Conservation (phyloP, 2,329 filamentous ascomycete species). For the Sordariomycetes sp. region DNA sequence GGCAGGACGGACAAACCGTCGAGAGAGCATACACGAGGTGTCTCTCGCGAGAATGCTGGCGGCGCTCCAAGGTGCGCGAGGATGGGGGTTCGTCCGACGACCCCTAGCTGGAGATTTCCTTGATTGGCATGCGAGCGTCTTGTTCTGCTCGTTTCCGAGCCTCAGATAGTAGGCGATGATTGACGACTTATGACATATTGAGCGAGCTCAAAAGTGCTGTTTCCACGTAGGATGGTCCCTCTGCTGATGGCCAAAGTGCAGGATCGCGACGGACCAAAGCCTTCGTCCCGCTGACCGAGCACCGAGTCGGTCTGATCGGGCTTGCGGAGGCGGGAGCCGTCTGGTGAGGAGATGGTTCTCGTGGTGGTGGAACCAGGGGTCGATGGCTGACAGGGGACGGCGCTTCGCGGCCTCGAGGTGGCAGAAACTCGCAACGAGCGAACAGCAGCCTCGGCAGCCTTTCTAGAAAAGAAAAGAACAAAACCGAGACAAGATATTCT, state of each 20-base stretch:
- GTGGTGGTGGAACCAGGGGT: no score
- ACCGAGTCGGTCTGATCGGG: no score
- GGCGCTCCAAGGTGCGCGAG: no score
- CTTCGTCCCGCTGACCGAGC: no score
- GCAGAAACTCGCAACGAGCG: no score
- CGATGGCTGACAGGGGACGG: no score
- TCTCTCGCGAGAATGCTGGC: background rate
- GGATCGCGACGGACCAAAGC: background rate
- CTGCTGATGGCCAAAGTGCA: background rate
- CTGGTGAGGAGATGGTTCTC: no score
- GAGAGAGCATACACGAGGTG: background rate
- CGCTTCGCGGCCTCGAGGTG: no score
- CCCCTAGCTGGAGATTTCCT: background rate
- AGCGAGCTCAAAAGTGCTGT: background rate
- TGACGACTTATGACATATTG: slow-evolving; percentile 3
- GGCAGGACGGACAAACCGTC: slow-evolving; percentile 1
- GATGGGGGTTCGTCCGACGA: no score
- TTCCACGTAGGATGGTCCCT: background rate
- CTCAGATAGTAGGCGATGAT: slow-evolving; percentile 3
- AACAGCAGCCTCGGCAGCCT: no score
- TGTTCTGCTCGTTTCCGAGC: background rate
- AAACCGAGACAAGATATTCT: background rate
- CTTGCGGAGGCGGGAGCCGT: no score
- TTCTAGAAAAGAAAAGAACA: background rate
- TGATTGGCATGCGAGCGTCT: background rate